phyloP scores from a whole-genome alignment of 202 grass and related monocot species.

The Saccharum hybrid region DNA sequence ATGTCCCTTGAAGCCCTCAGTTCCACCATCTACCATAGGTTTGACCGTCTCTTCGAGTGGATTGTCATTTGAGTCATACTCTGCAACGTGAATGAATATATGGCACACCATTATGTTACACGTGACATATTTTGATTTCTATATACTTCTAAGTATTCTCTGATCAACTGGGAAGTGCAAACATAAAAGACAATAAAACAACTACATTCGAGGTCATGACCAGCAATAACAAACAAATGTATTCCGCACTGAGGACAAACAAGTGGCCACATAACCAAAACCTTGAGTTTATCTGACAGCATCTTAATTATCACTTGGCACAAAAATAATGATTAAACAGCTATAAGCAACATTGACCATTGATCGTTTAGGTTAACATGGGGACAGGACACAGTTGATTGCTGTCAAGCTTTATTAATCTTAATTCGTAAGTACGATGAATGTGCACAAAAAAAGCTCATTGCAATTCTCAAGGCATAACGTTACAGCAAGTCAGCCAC shows the following conservation, averaged over 20 bases:
- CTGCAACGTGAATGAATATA: constrained; percentile 52
- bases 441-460: constrained; percentile 12
- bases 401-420: background rate
- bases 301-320: constrained; percentile 2
- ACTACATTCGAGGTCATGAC: background rate
- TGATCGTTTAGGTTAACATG: background rate
- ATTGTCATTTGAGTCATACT: constrained; percentile 82
- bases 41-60: constrained; percentile 75
- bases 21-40: constrained; percentile 97
- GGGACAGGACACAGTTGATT: constrained; percentile 3
- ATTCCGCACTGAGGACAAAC: background rate
- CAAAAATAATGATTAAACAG: background rate
- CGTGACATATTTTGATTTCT: constrained; percentile 1
- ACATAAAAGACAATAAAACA: constrained; percentile 17
- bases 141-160: constrained; percentile 1
- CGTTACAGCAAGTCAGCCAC: background rate
- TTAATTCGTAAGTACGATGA: background rate
- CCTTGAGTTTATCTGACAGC: background rate
- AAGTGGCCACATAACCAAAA: constrained; percentile 16
- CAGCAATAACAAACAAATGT: background rate
- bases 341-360: background rate
- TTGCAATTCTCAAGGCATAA: constrained; percentile 1
- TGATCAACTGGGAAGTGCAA: constrained; percentile 19
- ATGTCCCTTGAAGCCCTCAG: constrained; percentile 95
- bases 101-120: constrained; percentile 18